phyloP scores from a whole-genome alignment of 2,329 filamentous ascomycete genomes.

The Penicillium aurantiogriseum region DNA sequence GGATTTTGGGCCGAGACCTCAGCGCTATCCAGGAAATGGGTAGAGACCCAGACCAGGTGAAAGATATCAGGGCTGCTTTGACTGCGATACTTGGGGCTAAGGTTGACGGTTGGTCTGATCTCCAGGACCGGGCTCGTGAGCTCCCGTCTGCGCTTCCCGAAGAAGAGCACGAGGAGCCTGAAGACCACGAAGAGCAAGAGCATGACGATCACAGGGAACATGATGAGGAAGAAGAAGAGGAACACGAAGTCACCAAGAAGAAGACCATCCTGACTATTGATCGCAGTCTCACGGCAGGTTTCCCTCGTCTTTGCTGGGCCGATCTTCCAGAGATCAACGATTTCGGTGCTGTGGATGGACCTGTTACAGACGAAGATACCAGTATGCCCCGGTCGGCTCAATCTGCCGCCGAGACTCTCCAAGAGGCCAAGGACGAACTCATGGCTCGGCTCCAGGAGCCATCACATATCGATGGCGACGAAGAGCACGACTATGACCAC shows the following conservation, averaged over 20 bases:
- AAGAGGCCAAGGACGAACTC: conserved; percentile 52
- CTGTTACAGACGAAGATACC: conserved; percentile 46
- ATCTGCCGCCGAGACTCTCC: conserved; percentile 50
- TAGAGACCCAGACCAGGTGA: conserved; percentile 45
- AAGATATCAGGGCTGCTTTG: conserved; percentile 45
- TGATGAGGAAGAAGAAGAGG: conserved; percentile 19
- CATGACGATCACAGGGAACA: conserved; percentile 36
- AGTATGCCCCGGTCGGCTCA: conserved; percentile 48
- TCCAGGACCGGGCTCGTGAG: conserved; percentile 41
- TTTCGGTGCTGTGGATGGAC: conserved; percentile 40
- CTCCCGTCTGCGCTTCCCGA: conserved; percentile 37
- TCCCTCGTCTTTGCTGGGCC: conserved; percentile 44
- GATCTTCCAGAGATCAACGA: conserved; percentile 46
- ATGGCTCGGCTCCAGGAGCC: conserved; percentile 51
- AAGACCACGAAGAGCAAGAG: conserved; percentile 16
- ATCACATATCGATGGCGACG: conserved; percentile 43
- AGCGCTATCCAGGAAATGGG: conserved; percentile 48
- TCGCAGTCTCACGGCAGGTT: conserved; percentile 40
- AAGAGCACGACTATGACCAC: conserved; percentile 39
- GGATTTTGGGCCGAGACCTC: conserved; percentile 43
- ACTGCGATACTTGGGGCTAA: conserved; percentile 46
- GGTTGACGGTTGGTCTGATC: conserved; percentile 46
- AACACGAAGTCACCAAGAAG: conserved; percentile 36
- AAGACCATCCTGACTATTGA: conserved; percentile 45
- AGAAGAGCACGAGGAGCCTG: conserved; percentile 20